phyloP scores from a whole-genome alignment of 805 yeast species.

The Saccharomycopsis javanensis region DNA sequence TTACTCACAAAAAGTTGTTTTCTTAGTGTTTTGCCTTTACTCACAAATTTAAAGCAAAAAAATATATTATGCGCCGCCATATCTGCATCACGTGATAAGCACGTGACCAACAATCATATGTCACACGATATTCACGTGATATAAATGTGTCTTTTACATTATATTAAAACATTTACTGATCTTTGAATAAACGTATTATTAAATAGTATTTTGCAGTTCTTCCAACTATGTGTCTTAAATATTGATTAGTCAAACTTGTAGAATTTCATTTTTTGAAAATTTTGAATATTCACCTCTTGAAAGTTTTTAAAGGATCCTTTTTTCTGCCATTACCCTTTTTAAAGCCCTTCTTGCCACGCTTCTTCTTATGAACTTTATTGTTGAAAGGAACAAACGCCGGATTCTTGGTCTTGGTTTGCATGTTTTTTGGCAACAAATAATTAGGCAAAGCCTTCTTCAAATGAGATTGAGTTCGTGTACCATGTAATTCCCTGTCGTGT shows the following conservation, averaged over 20 bases:
- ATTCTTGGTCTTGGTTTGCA: constrained; percentile 44
- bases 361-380: constrained; percentile 34
- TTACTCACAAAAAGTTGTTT: too few relatives aligned
- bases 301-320: constrained; percentile 57
- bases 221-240: too few relatives aligned
- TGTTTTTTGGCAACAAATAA: constrained; percentile 75
- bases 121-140: not conserved
- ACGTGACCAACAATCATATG: not conserved
- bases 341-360: constrained; percentile 15
- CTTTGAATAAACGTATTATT: too few relatives aligned
- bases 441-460: constrained; percentile 80
- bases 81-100: not conserved
- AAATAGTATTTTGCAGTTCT: too few relatives aligned
- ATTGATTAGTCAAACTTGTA: too few relatives aligned
- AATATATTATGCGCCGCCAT: not conserved
- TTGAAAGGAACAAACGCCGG: constrained; percentile 66
- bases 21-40: too few relatives aligned
- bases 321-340: constrained; percentile 32
- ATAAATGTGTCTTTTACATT: too few relatives aligned
- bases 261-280: too few relatives aligned
- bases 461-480: constrained; percentile 73
- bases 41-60: too few relatives aligned
- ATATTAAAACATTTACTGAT: too few relatives aligned
- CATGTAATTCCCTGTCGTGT: constrained; percentile 84
- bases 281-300: too few relatives aligned